phyloP scores from a whole-genome alignment of 108 stramenopile genomes.

The Chaetoceros tenuissimus region DNA sequence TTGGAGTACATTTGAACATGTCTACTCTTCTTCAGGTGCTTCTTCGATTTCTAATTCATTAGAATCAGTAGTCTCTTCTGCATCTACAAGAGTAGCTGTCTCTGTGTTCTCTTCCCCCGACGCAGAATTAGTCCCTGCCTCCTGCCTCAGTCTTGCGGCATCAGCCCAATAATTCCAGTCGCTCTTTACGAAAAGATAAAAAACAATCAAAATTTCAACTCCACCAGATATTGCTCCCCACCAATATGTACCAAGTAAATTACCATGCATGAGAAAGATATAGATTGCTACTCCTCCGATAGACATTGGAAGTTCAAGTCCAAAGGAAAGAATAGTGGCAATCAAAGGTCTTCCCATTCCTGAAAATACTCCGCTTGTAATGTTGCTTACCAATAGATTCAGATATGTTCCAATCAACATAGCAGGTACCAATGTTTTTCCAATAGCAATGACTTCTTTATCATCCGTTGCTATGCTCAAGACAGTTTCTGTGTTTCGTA shows the following conservation, averaged over 20 bases:
- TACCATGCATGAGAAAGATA: constrained; percentile 26
- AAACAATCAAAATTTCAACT: constrained; percentile 26
- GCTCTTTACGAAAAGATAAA: constrained; percentile 13
- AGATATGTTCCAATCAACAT: constrained; percentile 38
- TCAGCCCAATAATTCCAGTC: constrained; percentile 31
- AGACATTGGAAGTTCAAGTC: constrained; percentile 36
- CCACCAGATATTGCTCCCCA: constrained; percentile 27
- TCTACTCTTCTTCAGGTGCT: too few species aligned
- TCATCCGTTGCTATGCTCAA: constrained; percentile 23
- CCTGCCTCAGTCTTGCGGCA: constrained; percentile 28
- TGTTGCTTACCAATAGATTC: constrained; percentile 33
- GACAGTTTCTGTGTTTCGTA: neutral
- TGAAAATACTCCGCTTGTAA: constrained; percentile 34
- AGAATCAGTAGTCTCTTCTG: too few species aligned
- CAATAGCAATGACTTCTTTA: constrained; percentile 8
- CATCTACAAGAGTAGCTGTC: too few species aligned
- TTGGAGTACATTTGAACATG: too few species aligned
- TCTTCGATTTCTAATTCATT: too few species aligned
- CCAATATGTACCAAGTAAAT: constrained; percentile 38
- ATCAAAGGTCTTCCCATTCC: constrained; percentile 42
- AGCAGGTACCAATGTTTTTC: constrained; percentile 23
- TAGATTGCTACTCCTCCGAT: constrained; percentile 40
- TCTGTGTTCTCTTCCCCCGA: neutral
- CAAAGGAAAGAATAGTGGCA: constrained; percentile 34
- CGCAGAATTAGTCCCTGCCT: constrained; percentile 15